Percentiles rank a stretch among this genome's conserved stretches.
Evolutionary conservation across 2,329 filamentous ascomycete genomes (phyloP).

Genomic region (Grosmannia huntii): DNA sequence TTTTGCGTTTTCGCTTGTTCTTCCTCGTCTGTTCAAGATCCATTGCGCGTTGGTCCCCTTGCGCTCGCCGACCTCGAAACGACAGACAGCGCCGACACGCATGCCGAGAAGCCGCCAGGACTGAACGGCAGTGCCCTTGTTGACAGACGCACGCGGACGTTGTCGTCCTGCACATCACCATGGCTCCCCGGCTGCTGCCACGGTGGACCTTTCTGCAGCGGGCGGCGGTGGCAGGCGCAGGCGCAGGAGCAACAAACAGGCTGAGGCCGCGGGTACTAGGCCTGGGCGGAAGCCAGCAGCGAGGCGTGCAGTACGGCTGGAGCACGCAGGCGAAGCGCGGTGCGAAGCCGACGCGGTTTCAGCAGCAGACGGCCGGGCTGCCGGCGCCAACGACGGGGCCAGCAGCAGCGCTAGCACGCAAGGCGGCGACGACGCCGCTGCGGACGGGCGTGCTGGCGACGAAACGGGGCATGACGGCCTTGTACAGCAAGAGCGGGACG

Average conservation of each 20-base stretch:
- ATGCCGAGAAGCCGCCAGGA: too few species aligned
- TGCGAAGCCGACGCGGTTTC: constrained; percentile 46
- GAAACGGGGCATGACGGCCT: constrained; percentile 93
- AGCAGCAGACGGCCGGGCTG: constrained; percentile 43
- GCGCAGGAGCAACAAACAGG: neutral
- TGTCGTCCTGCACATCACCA: constrained; percentile 7
- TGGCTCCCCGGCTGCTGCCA: constrained; percentile 22
- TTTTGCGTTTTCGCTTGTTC: too few species aligned
- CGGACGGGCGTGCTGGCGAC: constrained; percentile 73
- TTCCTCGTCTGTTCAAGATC: neutral
- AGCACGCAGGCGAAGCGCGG: constrained; percentile 32
- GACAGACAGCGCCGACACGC: too few species aligned
- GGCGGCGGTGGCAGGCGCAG: too few species aligned
- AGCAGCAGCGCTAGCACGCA: constrained; percentile 46
- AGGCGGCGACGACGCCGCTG: constrained; percentile 44
- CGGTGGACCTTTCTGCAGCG: constrained; percentile 17
- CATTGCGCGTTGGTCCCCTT: too few species aligned
- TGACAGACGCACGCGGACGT: too few species aligned
- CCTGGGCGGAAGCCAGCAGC: constrained; percentile 13
- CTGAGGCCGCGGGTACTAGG: too few species aligned
- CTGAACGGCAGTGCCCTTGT: too few species aligned
- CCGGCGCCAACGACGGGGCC: constrained; percentile 44
- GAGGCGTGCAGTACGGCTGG: constrained; percentile 49
- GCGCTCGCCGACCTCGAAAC: too few species aligned
- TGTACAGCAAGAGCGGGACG: constrained; percentile 69